phyloP scores from a whole-genome alignment of 139 green algal genomes.

The Zygnema cylindricum region DNA sequence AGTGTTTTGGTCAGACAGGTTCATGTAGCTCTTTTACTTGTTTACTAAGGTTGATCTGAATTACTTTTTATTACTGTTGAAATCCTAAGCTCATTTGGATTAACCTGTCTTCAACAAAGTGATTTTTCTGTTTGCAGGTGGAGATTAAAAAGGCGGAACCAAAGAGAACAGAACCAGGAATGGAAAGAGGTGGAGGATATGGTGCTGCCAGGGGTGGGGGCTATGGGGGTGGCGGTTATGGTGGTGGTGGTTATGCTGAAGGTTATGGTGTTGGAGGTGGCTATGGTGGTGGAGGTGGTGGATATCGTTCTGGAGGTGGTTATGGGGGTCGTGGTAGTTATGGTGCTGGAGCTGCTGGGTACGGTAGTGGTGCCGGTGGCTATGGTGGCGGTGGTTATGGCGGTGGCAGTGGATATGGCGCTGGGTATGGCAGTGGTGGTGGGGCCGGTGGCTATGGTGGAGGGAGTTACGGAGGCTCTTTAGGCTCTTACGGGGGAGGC shows the following conservation, averaged over 20 bases:
- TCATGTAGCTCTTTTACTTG: background rate
- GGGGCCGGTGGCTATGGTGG: constrained; percentile 48
- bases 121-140: constrained; percentile 29
- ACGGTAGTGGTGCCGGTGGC: constrained; percentile 21
- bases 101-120: background rate
- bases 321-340: constrained; percentile 18
- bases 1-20: background rate
- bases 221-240: constrained; percentile 25
- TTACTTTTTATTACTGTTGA: background rate
- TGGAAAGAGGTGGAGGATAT: background rate
- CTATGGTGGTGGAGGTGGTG: constrained; percentile 5
- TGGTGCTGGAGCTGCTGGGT: constrained; percentile 29
- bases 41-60: background rate
- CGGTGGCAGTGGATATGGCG: constrained; percentile 18
- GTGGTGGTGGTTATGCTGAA: constrained; percentile 5
- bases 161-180: constrained; percentile 24
- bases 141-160: constrained; percentile 63
- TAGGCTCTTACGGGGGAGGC: constrained; percentile 43
- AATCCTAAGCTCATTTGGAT: background rate
- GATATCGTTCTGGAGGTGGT: constrained; percentile 31
- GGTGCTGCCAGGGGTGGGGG: constrained; percentile 18
- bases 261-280: constrained; percentile 45
- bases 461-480: constrained; percentile 39
- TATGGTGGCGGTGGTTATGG: constrained; percentile 53
- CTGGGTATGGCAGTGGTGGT: constrained; percentile 29